phyloP scores from a whole-genome alignment of 305 asterid genomes.

The Fraxinus velutina region DNA sequence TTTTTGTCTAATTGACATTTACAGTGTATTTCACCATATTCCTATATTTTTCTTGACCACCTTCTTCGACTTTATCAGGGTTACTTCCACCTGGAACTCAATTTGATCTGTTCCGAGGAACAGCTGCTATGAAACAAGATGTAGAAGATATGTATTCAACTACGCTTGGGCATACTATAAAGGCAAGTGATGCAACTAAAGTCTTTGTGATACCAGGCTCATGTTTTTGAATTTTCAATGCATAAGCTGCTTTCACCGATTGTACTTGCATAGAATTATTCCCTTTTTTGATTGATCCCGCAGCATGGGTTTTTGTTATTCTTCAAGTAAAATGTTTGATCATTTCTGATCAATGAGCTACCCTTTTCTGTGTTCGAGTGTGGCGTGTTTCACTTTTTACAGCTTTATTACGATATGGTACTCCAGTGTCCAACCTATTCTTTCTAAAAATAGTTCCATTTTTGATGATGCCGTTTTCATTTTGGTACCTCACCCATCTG shows the following conservation, averaged over 20 bases:
- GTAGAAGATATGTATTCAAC: conserved; percentile 91
- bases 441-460: conserved; percentile 11
- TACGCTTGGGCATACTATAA: conserved; percentile 82
- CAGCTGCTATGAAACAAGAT: conserved; percentile 99
- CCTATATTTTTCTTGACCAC: neutral
- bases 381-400: neutral
- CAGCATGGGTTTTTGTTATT: neutral
- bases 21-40: neutral
- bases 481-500: neutral
- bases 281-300: neutral
- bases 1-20: conserved; percentile 12
- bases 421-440: conserved; percentile 2
- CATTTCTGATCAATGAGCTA: neutral
- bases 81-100: conserved; percentile 99
- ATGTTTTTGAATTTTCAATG: neutral
- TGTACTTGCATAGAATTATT: neutral
- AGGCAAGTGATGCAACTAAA: conserved; percentile 41
- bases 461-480: conserved; percentile 6
- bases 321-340: neutral
- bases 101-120: conserved; percentile 90
- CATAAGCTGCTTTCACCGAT: neutral
- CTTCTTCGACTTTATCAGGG: conserved; percentile 44
- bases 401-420: neutral
- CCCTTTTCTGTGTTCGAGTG: neutral
- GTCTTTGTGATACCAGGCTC: conserved; percentile 5